Evolutionary conservation across 2,329 filamentous ascomycete genomes (phyloP), one percentile per base, ranked within the genome.

Genomic region (Aspergillus japonicus): DNA sequence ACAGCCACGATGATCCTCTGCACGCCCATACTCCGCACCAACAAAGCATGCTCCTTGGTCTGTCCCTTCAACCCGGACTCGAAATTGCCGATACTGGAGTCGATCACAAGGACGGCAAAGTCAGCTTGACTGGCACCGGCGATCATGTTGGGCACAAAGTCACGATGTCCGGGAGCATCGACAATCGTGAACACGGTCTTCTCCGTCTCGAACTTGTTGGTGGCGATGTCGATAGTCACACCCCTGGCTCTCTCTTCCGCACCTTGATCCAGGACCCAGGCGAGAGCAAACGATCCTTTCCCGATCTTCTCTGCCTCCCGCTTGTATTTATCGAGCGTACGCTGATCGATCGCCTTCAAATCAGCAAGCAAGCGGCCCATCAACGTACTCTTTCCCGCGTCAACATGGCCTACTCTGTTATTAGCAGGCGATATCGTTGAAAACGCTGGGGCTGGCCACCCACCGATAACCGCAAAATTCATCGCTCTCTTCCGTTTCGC

Each of bases 141-240:
- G 73, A 99, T 97, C 95, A 99, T 99, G 75, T 97, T 99, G 0
- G 95, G 95, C 21, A 99, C 92, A 72, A 98, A 99, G 73, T 99
- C 95, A 62, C 88, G 86, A 75, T 99, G 95, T 0, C 95, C 95
- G 0, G 95, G 95, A 0, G 95, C 94, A 73, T 99, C 95, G 4
- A 99, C 83, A 50, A 99, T 96, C 1, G 95, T 98, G 71, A 98
- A 98, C 11, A 84, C 85, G 0, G 92, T 95, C 54, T 84, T 89
- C 1, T 91, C 87, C 0, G 96, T 99, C 72, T 96, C 91, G 71
- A 99, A 99, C 64, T 92, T 88, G 72, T 96, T 96, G 19, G 90
- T 96, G 8, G 95, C 94, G 70, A 98, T 95, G 72, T 99, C 95
- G 52, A 99, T 96, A 0, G 95, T 99, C 7, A 99, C 92, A 49